phyloP scores from a whole-genome alignment of 2,329 filamentous ascomycete genomes.

The Xylaria sp. region DNA sequence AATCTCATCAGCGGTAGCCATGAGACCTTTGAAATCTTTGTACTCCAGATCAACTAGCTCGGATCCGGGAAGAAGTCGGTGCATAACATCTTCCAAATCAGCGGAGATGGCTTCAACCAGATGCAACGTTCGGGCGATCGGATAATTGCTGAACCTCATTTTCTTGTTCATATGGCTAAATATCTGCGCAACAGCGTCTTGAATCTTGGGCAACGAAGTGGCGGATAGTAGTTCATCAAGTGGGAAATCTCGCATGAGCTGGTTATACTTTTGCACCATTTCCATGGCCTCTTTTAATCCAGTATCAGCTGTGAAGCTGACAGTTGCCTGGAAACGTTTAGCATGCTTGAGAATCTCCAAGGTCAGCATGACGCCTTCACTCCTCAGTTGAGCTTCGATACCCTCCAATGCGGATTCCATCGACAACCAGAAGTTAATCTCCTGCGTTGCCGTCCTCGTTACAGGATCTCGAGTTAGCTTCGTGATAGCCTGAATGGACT shows the following conservation, averaged over 20 bases:
- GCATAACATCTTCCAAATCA: slow-evolving; percentile 87
- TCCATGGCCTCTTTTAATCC: slow-evolving; percentile 96
- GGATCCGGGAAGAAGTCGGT: slow-evolving; percentile 84
- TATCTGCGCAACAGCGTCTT: slow-evolving; percentile 88
- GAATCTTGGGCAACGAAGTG: slow-evolving; percentile 85
- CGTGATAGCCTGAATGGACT: slow-evolving; percentile 95
- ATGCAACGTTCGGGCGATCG: slow-evolving; percentile 87
- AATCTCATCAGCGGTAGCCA: slow-evolving; percentile 84
- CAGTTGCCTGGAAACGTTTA: slow-evolving; percentile 96
- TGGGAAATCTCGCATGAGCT: slow-evolving; percentile 97
- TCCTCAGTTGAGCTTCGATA: slow-evolving; percentile 87
- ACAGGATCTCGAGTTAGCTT: slow-evolving; percentile 88
- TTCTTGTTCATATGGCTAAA: slow-evolving; percentile 98
- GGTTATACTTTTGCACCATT: slow-evolving; percentile 97
- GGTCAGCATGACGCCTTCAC: slow-evolving; percentile 89
- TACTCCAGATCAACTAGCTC: slow-evolving; percentile 93
- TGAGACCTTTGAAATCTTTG: slow-evolving; percentile 85
- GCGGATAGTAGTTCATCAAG: slow-evolving; percentile 94
- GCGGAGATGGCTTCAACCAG: slow-evolving; percentile 97
- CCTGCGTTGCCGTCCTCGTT: slow-evolving; percentile 84
- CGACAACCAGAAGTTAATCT: slow-evolving; percentile 99
- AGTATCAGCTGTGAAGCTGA: slow-evolving; percentile 96
- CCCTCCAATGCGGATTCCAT: slow-evolving; percentile 95
- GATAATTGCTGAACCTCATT: slow-evolving; percentile 94
- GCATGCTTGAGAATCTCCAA: slow-evolving; percentile 96